Conservation (phyloP, 1,139 yeast genomes). For the Neolecta irregularis region DNA sequence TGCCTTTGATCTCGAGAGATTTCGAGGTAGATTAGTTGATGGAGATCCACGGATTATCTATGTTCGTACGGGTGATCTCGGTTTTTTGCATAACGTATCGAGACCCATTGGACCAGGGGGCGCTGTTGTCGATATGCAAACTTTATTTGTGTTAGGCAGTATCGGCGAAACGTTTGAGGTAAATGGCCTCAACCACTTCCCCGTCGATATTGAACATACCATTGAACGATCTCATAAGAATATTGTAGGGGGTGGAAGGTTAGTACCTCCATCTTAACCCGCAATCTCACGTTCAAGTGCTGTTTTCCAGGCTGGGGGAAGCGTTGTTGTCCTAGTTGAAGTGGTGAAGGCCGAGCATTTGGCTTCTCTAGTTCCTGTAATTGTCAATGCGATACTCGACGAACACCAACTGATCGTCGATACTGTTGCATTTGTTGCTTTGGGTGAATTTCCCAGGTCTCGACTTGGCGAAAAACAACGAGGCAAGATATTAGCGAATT, state of each 20-base stretch:
- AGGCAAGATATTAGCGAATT: constrained; percentile 42
- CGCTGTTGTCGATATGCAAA: constrained; percentile 46
- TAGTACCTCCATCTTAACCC: constrained; percentile 18
- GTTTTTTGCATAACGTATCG: constrained; percentile 66
- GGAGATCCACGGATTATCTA: constrained; percentile 53
- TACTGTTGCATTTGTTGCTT: constrained; percentile 62
- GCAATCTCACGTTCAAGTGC: constrained; percentile 25
- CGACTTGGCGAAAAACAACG: constrained; percentile 65
- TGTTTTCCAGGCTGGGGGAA: constrained; percentile 70
- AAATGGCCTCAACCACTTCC: constrained; percentile 83
- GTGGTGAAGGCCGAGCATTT: constrained; percentile 31
- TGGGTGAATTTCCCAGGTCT: constrained; percentile 51
- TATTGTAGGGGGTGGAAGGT: constrained; percentile 36
- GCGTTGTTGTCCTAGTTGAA: constrained; percentile 66
- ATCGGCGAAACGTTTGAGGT: constrained; percentile 83
- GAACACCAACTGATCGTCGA: constrained; percentile 78
- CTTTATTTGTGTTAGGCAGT: constrained; percentile 70
- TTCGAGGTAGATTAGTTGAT: constrained; percentile 41
- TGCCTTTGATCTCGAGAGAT: constrained; percentile 33
- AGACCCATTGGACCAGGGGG: constrained; percentile 30
- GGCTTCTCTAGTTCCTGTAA: constrained; percentile 68
- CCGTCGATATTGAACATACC: constrained; percentile 64
- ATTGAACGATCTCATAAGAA: constrained; percentile 52
- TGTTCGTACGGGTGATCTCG: constrained; percentile 84
- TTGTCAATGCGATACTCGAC: constrained; percentile 63